Percentiles rank a stretch among this genome's conserved stretches.
Conservation (phyloP, 305 asterid species). For the Fraxinus greggii region DNA sequence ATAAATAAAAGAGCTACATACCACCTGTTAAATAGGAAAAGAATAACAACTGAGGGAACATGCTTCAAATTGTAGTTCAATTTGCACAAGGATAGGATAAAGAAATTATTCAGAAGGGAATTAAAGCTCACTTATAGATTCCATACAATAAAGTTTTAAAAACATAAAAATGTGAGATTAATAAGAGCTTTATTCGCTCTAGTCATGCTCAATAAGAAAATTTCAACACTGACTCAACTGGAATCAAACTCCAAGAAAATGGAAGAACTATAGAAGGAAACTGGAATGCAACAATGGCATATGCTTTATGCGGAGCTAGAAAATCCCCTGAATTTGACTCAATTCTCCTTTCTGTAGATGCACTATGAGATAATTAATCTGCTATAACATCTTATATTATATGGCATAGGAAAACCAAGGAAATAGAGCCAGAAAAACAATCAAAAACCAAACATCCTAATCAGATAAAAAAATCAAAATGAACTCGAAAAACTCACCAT, state of each 20-base stretch:
- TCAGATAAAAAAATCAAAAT: background rate
- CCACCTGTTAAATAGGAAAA: background rate
- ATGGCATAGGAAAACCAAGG: background rate
- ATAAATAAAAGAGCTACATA: background rate
- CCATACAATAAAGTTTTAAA: background rate
- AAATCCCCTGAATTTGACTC: background rate
- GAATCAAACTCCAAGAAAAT: background rate
- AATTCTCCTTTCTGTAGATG: background rate
- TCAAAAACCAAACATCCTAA: background rate
- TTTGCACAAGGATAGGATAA: background rate
- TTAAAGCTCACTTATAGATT: background rate
- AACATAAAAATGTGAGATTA: background rate
- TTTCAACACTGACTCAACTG: background rate
- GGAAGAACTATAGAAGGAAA: background rate
- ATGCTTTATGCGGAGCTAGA: background rate
- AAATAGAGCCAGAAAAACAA: background rate
- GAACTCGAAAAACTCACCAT: constrained; percentile 36
- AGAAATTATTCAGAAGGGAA: background rate
- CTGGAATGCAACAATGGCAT: background rate
- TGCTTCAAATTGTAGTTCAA: background rate
- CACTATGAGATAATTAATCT: background rate
- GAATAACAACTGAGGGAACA: background rate
- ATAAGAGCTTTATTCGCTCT: background rate
- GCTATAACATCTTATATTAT: background rate
- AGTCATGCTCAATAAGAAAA: background rate